Base-by-base conservation (phyloP, 371 early-diverging fungal genomes). In the Batrachochytrium dendrobatidis region DNA sequence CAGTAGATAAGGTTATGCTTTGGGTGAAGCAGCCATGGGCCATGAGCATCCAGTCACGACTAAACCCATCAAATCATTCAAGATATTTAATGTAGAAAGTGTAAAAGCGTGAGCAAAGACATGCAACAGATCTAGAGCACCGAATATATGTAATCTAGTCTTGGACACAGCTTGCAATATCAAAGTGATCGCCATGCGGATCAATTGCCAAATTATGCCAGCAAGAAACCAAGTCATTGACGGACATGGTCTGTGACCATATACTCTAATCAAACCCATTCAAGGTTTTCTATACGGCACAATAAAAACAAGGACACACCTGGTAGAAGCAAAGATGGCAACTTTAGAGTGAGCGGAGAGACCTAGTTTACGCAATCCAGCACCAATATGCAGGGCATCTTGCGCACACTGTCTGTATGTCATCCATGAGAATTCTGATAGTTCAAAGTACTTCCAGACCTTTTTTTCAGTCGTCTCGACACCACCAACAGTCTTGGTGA, bases 381-480 rank as follows among this genome's bases (percentile, higher is more conserved):
- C 68, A 24, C 90, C 89, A 45, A 87, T 68, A 24, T 63, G 53
- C 26, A 60, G 62, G 20, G 77, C 61, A 32, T 68, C 63, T 20
- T 78, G 66, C 29, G 60, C 61, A 29, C 81, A 83, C 51, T 91
- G 85, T 25, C 68, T 56, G 61, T 83, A 89, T 34, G 84, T 80
- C 61, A 79, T 70, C 76, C 87, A 88, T 53, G 74, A 56, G 68
- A 83, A 91, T 10, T 59, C 66, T 32, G 83, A 76, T 53, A 91
- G 73, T 74, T 90, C 84, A 68, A 80, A 71, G 67, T 75, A 89
- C 52, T 83, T 86, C 91, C 91, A 93, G n/a, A 65, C 82, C 67
- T 91, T 91, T 55, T 59, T 83, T 63, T 88, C 86, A 59, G 70
- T 83, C 25, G 64, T 75, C 58, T 83, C 81, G 28, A 61, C 59